A percentile compares a stretch with the other conserved stretches of the same genome.
phyloP scores from a whole-genome alignment of 495 filamentous ascomycete species.

The Aspergillus homomorphus region DNA sequence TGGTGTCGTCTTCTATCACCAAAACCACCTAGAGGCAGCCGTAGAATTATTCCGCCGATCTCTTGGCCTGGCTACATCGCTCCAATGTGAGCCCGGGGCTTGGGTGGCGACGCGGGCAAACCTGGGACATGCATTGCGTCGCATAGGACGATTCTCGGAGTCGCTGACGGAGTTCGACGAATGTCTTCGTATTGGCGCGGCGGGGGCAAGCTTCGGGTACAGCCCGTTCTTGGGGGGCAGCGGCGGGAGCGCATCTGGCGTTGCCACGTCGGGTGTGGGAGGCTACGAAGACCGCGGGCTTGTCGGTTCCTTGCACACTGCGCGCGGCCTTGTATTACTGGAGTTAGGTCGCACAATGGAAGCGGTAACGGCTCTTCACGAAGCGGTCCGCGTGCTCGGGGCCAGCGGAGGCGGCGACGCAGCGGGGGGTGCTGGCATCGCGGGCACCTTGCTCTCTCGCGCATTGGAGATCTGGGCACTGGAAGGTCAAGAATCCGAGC shows the following conservation, averaged over 20 bases:
- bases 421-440: conserved; percentile 64
- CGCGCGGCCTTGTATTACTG: conserved; percentile 64
- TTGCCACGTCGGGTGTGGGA: conserved; percentile 39
- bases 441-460: conserved; percentile 70
- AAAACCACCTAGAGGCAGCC: conserved; percentile 72
- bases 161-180: conserved; percentile 77
- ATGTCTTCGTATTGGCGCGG: conserved; percentile 73
- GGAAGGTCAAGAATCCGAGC: conserved; percentile 35
- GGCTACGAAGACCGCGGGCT: conserved; percentile 48
- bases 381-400: conserved; percentile 60
- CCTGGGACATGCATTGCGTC: conserved; percentile 80
- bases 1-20: conserved; percentile 90
- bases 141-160: conserved; percentile 63
- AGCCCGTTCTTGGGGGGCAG: conserved; percentile 41
- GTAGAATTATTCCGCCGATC: conserved; percentile 70
- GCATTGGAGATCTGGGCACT: conserved; percentile 65
- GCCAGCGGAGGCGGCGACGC: conserved; percentile 54
- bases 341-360: conserved; percentile 64
- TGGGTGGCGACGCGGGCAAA: conserved; percentile 89
- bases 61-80: conserved; percentile 71
- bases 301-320: conserved; percentile 44
- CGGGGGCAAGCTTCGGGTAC: conserved; percentile 56
- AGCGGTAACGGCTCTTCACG: conserved; percentile 64
- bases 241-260: conserved; percentile 31
- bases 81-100: conserved; percentile 74